Evolutionary conservation across 1,139 yeast genomes (phyloP).

Genomic region (Taphrina deformans): DNA sequence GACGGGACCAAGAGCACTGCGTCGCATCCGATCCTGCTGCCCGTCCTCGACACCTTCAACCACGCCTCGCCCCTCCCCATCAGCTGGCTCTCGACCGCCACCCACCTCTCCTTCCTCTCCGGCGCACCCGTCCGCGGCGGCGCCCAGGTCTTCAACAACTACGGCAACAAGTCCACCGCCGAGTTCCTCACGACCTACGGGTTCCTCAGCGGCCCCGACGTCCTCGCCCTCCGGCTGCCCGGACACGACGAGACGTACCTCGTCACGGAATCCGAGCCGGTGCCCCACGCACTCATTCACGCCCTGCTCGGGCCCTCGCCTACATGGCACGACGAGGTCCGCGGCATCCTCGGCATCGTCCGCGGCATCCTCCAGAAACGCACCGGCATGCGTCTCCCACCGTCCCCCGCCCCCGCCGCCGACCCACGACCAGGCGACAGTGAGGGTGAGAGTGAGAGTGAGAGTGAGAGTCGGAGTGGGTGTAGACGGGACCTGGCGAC

Average conservation of each 20-base stretch:
- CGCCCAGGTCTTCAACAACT: conserved; percentile 67
- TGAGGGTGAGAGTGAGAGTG: neutral
- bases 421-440: neutral
- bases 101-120: conserved; percentile 37
- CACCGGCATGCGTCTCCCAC: neutral
- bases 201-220: conserved; percentile 19
- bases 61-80: conserved; percentile 66
- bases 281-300: neutral
- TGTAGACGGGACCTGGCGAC: neutral
- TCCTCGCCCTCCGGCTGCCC: neutral
- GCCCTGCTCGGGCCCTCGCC: neutral
- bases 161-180: conserved; percentile 84
- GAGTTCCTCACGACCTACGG: conserved; percentile 60
- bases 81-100: conserved; percentile 54
- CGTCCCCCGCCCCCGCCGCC: neutral
- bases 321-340: neutral
- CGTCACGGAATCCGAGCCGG: neutral
- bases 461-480: neutral
- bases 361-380: neutral
- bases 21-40: conserved; percentile 69
- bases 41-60: conserved; percentile 75
- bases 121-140: conserved; percentile 45
- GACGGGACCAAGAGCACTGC: no score
- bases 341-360: neutral
- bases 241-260: neutral